Evolutionary conservation across 108 stramenopile genomes (phyloP).

Genomic region (Nitzschia palea): DNA sequence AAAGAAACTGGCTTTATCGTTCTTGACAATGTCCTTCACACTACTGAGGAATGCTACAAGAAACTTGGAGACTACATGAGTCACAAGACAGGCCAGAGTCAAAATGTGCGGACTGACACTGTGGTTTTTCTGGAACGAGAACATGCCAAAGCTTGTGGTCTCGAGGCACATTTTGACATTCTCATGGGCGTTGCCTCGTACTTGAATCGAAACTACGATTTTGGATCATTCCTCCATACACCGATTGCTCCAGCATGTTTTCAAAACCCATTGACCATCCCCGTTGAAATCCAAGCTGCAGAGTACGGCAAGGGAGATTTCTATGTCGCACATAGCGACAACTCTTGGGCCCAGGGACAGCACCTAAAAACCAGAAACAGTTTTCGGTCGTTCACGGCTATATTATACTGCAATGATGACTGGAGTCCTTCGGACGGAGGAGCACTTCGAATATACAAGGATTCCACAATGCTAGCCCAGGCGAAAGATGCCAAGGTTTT

Average conservation of each 20-base stretch:
- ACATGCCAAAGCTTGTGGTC: conserved; percentile 28
- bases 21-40: conserved; percentile 22
- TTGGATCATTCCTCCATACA: not conserved
- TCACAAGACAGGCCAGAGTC: conserved; percentile 24
- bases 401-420: conserved; percentile 47
- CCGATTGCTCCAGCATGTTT: conserved; percentile 38
- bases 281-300: conserved; percentile 33
- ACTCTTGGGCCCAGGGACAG: conserved; percentile 3
- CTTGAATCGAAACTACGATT: conserved; percentile 32
- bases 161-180: conserved; percentile 34
- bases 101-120: conserved; percentile 25
- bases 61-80: conserved; percentile 2
- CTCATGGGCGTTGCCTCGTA: conserved; percentile 35
- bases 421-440: conserved; percentile 36
- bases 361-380: conserved; percentile 15
- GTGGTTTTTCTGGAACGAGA: conserved; percentile 36
- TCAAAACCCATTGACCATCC: conserved; percentile 35
- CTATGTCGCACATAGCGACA: conserved; percentile 42
- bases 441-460: conserved; percentile 33
- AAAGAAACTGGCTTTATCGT: conserved; percentile 32
- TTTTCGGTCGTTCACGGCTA: conserved; percentile 37
- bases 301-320: conserved; percentile 39
- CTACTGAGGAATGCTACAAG: conserved; percentile 3
- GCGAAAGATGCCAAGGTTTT: conserved; percentile 1
- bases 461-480: not conserved